Conservation (phyloP, 2,329 filamentous ascomycete species). For the Aspergillus quadricinctus region DNA sequence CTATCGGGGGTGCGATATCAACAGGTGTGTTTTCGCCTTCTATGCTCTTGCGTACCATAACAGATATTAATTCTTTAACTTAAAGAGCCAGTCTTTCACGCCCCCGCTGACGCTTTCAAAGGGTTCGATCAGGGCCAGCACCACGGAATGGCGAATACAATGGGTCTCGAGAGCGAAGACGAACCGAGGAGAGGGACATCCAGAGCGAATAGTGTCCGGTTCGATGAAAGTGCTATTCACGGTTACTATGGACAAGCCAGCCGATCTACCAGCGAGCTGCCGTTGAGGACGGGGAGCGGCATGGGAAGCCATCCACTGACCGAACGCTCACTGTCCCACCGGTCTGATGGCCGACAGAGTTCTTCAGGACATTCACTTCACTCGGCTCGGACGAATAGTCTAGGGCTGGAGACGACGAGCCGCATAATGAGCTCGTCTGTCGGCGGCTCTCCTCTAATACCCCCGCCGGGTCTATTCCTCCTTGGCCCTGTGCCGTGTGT, state of each 20-base stretch:
- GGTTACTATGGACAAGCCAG: slow-evolving; percentile 82
- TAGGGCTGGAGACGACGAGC: slow-evolving; percentile 70
- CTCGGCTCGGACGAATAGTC: slow-evolving; percentile 79
- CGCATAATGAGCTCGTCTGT: slow-evolving; percentile 60
- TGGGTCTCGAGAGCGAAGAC: slow-evolving; percentile 83
- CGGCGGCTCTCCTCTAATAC: slow-evolving; percentile 67
- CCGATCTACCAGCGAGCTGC: slow-evolving; percentile 78
- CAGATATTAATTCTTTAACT: slow-evolving; percentile 2
- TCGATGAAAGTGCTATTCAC: slow-evolving; percentile 92
- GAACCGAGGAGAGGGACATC: slow-evolving; percentile 82
- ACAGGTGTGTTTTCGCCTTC: slow-evolving; percentile 60
- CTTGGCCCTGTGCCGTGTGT: slow-evolving; percentile 89
- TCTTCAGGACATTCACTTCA: slow-evolving; percentile 78
- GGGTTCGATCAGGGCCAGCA: slow-evolving; percentile 81
- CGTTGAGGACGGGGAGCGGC: slow-evolving; percentile 71
- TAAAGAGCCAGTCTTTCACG: slow-evolving; percentile 72
- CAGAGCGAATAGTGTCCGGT: slow-evolving; percentile 92
- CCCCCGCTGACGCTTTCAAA: slow-evolving; percentile 79
- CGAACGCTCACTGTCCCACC: slow-evolving; percentile 88
- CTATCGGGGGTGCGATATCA: slow-evolving; percentile 76
- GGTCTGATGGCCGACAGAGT: slow-evolving; percentile 91
- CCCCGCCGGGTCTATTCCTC: slow-evolving; percentile 79
- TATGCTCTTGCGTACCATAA: not conserved
- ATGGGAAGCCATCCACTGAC: slow-evolving; percentile 76
- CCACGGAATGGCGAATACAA: slow-evolving; percentile 70